Evolutionary conservation across 257 asterid genomes (phyloP), one percentile per base, ranked within the genome.

Genomic region (Fraxinus excelsior): DNA sequence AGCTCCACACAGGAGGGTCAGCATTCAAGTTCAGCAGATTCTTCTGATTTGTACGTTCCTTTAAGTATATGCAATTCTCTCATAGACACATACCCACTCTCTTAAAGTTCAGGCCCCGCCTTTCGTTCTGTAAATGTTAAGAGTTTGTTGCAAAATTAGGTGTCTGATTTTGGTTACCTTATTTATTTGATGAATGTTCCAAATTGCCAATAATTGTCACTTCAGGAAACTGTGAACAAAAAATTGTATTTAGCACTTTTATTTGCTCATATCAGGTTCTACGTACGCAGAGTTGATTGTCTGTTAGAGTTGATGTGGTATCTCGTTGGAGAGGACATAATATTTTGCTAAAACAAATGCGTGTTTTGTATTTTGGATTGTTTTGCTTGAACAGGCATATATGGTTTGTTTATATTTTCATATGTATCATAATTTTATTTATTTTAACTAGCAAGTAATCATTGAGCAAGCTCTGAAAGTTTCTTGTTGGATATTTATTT

Each of bases 41-140:
- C 91, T 37, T 78, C 88, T 51, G 80, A 90, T 64, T 90, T 79
- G 99, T 96, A 92, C 31, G 98, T 88, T 62, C 38, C 38, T 73
- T 68, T 71, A 74, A 78, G 26, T 79, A 76, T 31, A 4, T 81
- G 60, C 65, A 16, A 49, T 72, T 71, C 72, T 71, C 8, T 9
- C 34, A 62, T 7, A 0, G 26, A 56, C 58, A 0, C 58, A 44
- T 1, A 46, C 21, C 4, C 64, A 53, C 25, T 2, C 62, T 51
- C 23, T 26, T 10, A 62, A 58, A n/a, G 68, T 26, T 62, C 35
- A 23, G 8, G 7, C 18, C 13, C 32, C 31, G 26, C 19, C 34
- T 23, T 62, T 62, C 2, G 31, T 58, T 58, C 14, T 58, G 29
- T 8, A 58, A 21, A 56, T 5, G 29, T 21, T 21, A 7, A 40